Percentiles rank a stretch among this genome's conserved stretches.
Evolutionary conservation across 225 moss, liverwort and hornwort genomes (phyloP).

Genomic region (Sphagnum contortum): DNA sequence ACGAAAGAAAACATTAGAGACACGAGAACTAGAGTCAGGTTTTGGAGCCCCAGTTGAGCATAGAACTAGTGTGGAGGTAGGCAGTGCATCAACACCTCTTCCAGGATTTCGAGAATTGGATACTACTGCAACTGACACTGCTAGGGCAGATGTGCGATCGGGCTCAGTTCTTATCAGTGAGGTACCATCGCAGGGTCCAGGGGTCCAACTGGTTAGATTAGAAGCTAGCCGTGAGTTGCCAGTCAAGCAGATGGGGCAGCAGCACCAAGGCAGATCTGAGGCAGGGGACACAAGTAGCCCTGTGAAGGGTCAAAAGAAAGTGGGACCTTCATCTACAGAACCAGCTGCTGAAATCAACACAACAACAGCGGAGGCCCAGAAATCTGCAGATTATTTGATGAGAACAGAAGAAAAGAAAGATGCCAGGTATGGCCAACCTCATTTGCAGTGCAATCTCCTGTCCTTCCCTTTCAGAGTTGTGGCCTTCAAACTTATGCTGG

Average conservation of each 20-base stretch:
- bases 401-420: slow-evolving; percentile 10
- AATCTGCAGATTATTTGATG: slow-evolving; percentile 3
- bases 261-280: slow-evolving; percentile 4
- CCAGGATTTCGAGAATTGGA: not conserved
- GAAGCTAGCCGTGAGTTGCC: not conserved
- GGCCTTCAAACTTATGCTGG: too few relatives aligned
- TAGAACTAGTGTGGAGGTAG: not conserved
- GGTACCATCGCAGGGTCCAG: not conserved
- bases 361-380: slow-evolving; percentile 4
- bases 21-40: slow-evolving; percentile 1
- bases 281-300: slow-evolving; percentile 11
- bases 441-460: too few relatives aligned
- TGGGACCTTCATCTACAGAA: slow-evolving; percentile 1
- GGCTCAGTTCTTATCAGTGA: slow-evolving; percentile 8
- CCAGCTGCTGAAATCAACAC: slow-evolving; percentile 3
- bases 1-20: slow-evolving; percentile 4
- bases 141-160: slow-evolving; percentile 5
- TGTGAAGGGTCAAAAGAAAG: slow-evolving; percentile 1
- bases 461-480: too few relatives aligned
- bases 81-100: not conserved
- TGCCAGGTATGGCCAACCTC: slow-evolving; percentile 3
- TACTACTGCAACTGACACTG: not conserved
- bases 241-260: not conserved
- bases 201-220: slow-evolving; percentile 6
- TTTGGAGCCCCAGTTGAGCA: not conserved